phyloP scores from a whole-genome alignment of 208 protist species.

The Acanthamoeba rhysodes region DNA sequence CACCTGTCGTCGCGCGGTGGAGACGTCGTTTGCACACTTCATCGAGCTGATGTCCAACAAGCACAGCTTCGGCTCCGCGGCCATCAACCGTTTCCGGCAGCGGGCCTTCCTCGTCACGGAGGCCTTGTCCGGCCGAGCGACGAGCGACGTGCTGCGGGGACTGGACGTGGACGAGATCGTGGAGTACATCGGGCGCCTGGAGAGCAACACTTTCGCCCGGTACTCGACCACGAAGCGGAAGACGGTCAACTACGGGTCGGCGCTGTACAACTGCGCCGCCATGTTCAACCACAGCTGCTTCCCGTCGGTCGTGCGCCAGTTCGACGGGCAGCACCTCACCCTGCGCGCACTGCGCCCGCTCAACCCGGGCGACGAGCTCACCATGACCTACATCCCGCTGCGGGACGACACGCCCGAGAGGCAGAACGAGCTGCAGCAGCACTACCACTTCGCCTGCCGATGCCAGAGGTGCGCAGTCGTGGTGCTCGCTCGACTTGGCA shows the following conservation, averaged over 20 bases:
- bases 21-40: conserved; percentile 28
- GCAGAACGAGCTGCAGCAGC: conserved; percentile 22
- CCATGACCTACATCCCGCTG: conserved; percentile 62
- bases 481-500: too few relatives aligned
- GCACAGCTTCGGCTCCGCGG: background rate
- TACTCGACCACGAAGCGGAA: background rate
- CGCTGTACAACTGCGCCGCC: conserved; percentile 20
- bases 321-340: background rate
- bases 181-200: conserved; percentile 38
- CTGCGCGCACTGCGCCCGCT: conserved; percentile 21
- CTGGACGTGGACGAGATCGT: conserved; percentile 53
- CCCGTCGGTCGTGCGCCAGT: conserved; percentile 52
- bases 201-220: conserved; percentile 62
- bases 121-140: background rate
- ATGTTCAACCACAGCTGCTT: conserved; percentile 62
- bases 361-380: conserved; percentile 50
- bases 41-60: conserved; percentile 59
- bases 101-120: background rate
- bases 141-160: conserved; percentile 27
- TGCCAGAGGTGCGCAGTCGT: background rate
- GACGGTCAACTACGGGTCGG: conserved; percentile 62
- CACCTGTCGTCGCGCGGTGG: background rate
- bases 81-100: conserved; percentile 36
- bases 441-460: conserved; percentile 53
- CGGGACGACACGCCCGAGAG: conserved; percentile 3